Evolutionary conservation across 2,329 filamentous ascomycete genomes (phyloP), one percentile per base, ranked within the genome.

Genomic region (Diaporthe nobilis): DNA sequence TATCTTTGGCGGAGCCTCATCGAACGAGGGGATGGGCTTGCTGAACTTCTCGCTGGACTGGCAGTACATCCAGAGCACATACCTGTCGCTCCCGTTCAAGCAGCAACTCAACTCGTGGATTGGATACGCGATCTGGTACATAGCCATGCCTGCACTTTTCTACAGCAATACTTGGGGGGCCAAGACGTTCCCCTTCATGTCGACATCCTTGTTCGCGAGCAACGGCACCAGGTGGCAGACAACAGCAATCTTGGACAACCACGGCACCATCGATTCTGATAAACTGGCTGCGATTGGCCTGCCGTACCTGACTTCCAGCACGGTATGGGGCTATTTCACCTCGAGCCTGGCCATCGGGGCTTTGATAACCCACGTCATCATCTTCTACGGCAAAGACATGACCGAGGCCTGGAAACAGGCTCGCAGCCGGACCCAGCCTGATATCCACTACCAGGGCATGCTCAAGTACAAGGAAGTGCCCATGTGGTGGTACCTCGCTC

Each of bases 121-220:
- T 17, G 63, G 63, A 2, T 67, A 67, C 44, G 44, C 63, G 2
- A 67, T 67, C 44, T 67, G 63, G 63, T 67, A 67, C 31, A 10
- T 67, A 9, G 63, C 63, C 12, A 67, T 67, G 63, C 63, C 63
- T 3, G 63, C 63, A 4, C 42, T 67, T 1, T 67, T 67, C 78
- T 88, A 87, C 75, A 81, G 81, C 49, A 87, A 88, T 65, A 75
- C 85, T 15, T 88, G 83, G 84, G 79, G 81, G 13, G 82, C 85
- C 1, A 79, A 82, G 51, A 80, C 83, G 49, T 86, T 87, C 70
- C 86, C 86, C 1, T 87, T 87, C 78, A 76, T 88, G 9, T 84
- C 85, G 63, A 67, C 63, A 8, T 67, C 63, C 44, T n/a, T 67
- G 22, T 67, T 67, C 20, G 63, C 63, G 12, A 51, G 44, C 31